Base-by-base conservation (phyloP, 1,139 yeast species). In the Geotrichum bryndzae region DNA sequence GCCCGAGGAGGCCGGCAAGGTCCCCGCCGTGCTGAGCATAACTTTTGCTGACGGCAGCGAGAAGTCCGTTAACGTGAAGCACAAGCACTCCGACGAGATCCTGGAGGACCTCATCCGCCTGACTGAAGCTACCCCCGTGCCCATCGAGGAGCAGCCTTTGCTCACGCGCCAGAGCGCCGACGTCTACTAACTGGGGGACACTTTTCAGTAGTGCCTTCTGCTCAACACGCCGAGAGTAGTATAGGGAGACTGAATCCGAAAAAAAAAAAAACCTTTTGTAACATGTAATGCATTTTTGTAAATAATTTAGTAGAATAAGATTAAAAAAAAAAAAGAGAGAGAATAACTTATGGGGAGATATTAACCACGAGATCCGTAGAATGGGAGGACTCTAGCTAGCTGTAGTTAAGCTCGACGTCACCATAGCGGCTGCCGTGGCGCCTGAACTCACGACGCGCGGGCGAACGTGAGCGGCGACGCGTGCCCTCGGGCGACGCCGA, bases 21-120 rank as follows among this genome's bases (percentile, higher is more conserved):
- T 83, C 64, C 88, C 88, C 0, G 80, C 84, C 13, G 51, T 70
- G 4, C 62, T 79, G 45, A 75, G 69, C 53, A 68, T 77, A 23
- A 52, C 61, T 29, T 73, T 68, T 53, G 64, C 65, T 3, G 77
- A 78, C 65, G 82, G 82, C 5, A 65, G 69, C 11, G 65, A 63
- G 15, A 68, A 72, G 63, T 66, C 67, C 13, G 69, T 79, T 46
- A 79, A 80, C 57, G 74, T 80, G 63, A 76, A 77, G 63, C 65
- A 77, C 63, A 74, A 73, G 62, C 74, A 73, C 56, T 72, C 78
- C 8, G 68, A 70, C 23, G 78, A 74, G 57, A 80, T 81, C 53
- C 72, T 81, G 68, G 65, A 70, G 27, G 76, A 75, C 57, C 71
- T 81, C 57, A 68, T 77, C 25, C 63, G 68, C 27, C 65, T 70